Evolutionary conservation across 768 basidiomycete genomes (phyloP), one percentile per base, ranked within the genome.

Genomic region (Tricholoma furcatifolium): DNA sequence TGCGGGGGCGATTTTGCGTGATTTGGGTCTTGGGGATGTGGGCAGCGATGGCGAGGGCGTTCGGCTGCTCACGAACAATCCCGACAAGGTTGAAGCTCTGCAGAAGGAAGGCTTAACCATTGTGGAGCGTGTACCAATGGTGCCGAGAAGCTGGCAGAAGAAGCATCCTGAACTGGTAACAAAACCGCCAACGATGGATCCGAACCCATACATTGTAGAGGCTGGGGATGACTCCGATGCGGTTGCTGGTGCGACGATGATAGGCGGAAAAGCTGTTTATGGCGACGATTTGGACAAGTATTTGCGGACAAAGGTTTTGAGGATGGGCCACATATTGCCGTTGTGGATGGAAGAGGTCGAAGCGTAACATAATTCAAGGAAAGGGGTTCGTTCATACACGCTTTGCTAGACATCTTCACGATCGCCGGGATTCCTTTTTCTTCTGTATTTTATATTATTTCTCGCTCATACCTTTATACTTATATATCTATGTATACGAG

Each of bases 251-350:
- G 88, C 85, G 8, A 89, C 91, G 38, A 77, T 93, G 69, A 85
- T 94, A 38, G 93, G 93, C 4, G 88, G 84, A 9, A 82, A 85
- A 14, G 79, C 80, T 24, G 88, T 87, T 8, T 73, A 85, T 50
- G 91, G 93, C 1, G 82, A 83, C 51, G 97, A 99, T 64, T 69
- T 99, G 62, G 93, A 98, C 63, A 93, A 88, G 71, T 99, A 99
- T 67, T 70, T 99, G 62, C 82, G 90, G 67, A 98, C 97, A 35
- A 99, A 99, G 69, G 85, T 98, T n/a, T 72, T 93, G 65, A 80
- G 88, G 55, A 99, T 99, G 97, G 97, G 97, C 11, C 97, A 99
- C 67, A 85, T 96, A 74, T 73, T 97, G 23, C 83, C 87, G 30
- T 64, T 88, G 48, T 75, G 73, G 74, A 65, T 76, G 65, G 74